These are phyloP conservation scores for Crotalaria pallida DNA, from an alignment of 306 rosid species.

Conservation along the genomic window DNA sequence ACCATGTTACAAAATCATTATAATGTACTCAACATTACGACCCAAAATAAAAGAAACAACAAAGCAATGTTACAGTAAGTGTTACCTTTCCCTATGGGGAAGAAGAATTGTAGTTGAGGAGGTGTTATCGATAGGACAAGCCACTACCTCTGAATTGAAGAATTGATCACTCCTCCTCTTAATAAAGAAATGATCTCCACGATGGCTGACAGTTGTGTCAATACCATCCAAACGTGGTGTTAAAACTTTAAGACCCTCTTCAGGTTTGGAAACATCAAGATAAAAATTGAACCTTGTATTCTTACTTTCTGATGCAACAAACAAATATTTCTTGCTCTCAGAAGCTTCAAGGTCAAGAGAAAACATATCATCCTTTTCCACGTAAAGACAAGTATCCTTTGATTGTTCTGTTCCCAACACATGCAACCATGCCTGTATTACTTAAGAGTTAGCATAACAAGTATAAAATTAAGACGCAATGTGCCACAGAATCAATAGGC, in stretches of 20 bases:
- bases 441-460: slow-evolving; percentile 12
- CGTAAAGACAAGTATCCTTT: slow-evolving; percentile 69
- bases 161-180: slow-evolving; percentile 60
- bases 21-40: not conserved
- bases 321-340: slow-evolving; percentile 79
- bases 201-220: slow-evolving; percentile 73
- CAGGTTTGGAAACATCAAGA: slow-evolving; percentile 74
- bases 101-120: slow-evolving; percentile 61
- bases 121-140: slow-evolving; percentile 59
- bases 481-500: not conserved
- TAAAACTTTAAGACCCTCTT: slow-evolving; percentile 61
- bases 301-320: slow-evolving; percentile 83
- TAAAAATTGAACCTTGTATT: slow-evolving; percentile 81
- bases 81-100: slow-evolving; percentile 89
- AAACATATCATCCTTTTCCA: slow-evolving; percentile 71
- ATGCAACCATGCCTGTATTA: slow-evolving; percentile 82
- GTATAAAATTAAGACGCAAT: not conserved
- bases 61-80: not conserved
- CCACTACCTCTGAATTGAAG: slow-evolving; percentile 84
- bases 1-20: not conserved
- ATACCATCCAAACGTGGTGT: slow-evolving; percentile 77
- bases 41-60: slow-evolving; percentile 9
- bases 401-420: slow-evolving; percentile 71
- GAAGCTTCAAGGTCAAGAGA: slow-evolving; percentile 71
- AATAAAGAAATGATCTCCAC: slow-evolving; percentile 79